These are phyloP conservation scores for Halophytophthora batemanensis DNA, from an alignment of 352 stramenopile genomes.

Conservation along the genomic window DNA sequence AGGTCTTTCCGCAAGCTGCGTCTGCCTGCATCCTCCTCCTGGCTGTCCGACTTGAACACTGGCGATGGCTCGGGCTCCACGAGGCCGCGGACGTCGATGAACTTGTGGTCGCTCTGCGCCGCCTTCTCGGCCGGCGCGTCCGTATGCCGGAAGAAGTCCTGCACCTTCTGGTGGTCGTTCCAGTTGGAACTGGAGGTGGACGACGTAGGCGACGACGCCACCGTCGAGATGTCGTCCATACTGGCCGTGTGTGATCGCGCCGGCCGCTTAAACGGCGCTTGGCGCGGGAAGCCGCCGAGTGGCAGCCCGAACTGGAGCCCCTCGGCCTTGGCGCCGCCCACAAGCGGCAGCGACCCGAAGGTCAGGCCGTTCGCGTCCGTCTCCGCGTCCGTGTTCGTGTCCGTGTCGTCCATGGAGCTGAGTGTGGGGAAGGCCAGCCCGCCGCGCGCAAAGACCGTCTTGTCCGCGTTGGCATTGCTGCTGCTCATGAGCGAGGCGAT, in stretches of 20 bases:
- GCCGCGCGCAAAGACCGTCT: slow-evolving; percentile 7
- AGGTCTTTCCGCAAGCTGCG: background rate
- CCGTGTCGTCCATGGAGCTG: slow-evolving; percentile 4
- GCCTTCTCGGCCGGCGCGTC: slow-evolving; percentile 1
- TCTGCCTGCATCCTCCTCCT: too few species aligned
- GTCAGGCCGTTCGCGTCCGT: slow-evolving; percentile 2
- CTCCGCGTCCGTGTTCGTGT: slow-evolving; percentile 1
- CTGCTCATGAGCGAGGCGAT: slow-evolving; percentile 51
- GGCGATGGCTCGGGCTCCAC: too few species aligned
- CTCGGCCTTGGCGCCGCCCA: slow-evolving; percentile 13
- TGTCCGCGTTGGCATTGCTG: slow-evolving; percentile 18
- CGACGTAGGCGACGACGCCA: slow-evolving; percentile 4
- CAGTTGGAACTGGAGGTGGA: slow-evolving; percentile 20
- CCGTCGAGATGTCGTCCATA: background rate
- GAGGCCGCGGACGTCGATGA: slow-evolving; percentile 57
- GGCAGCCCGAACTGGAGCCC: slow-evolving; percentile 36
- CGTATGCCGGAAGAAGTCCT: slow-evolving; percentile 58
- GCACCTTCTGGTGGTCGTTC: slow-evolving; percentile 52
- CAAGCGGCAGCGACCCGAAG: slow-evolving; percentile 18
- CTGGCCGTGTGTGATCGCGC: background rate
- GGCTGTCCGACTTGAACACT: too few species aligned
- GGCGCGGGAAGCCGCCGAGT: slow-evolving; percentile 18
- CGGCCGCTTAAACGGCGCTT: slow-evolving; percentile 14
- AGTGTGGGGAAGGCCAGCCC: slow-evolving; percentile 10
- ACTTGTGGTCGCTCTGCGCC: slow-evolving; percentile 22